phyloP scores from a whole-genome alignment of 768 basidiomycete species.

The Boletus edulis region DNA sequence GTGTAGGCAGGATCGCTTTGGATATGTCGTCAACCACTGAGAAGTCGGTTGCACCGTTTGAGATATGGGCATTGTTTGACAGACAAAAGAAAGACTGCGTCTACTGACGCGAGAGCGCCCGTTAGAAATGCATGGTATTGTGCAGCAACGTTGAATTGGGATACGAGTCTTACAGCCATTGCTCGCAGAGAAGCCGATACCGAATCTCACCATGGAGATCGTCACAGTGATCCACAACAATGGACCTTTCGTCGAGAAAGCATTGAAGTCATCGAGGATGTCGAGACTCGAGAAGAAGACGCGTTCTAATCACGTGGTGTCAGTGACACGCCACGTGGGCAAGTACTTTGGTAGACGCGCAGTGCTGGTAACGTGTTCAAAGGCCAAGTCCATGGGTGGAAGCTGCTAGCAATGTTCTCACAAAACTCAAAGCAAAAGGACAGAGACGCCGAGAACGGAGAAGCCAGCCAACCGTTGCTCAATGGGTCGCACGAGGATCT shows the following conservation, averaged over 20 bases:
- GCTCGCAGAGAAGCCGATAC: not conserved
- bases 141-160: slow-evolving; percentile 38
- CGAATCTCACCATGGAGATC: no score
- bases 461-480: slow-evolving; percentile 61
- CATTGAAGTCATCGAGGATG: not conserved
- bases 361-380: not conserved
- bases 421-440: slow-evolving; percentile 30
- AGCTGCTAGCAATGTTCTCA: slow-evolving; percentile 27
- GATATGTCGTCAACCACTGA: slow-evolving; percentile 66
- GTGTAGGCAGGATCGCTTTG: slow-evolving; percentile 44
- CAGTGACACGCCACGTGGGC: slow-evolving; percentile 8
- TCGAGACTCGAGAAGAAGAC: not conserved
- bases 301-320: slow-evolving; percentile 22
- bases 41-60: slow-evolving; percentile 53
- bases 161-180: not conserved
- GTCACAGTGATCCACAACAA: no score
- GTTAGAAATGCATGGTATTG: slow-evolving; percentile 34
- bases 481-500: slow-evolving; percentile 41
- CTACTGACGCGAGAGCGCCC: slow-evolving; percentile 29
- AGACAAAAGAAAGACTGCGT: slow-evolving; percentile 41
- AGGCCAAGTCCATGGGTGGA: slow-evolving; percentile 19
- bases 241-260: no score
- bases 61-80: slow-evolving; percentile 19
- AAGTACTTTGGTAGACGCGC: not conserved
- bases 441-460: slow-evolving; percentile 28